Conservation (phyloP, 2,329 filamentous ascomycete species). For the Drechslera avenae region DNA sequence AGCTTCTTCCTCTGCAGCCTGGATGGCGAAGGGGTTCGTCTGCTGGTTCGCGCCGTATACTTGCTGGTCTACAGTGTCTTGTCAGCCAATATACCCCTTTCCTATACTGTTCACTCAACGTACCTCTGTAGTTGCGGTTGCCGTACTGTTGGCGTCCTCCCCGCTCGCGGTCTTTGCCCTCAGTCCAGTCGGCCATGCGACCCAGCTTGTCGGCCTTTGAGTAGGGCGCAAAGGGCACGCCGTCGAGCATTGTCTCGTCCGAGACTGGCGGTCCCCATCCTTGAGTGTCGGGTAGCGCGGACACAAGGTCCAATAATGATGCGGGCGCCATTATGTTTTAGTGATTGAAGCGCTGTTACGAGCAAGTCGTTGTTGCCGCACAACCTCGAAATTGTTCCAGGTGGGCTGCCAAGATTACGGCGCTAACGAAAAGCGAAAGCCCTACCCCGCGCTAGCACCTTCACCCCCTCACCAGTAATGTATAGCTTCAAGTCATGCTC, state of each 20-base stretch:
- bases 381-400: slow-evolving; percentile 21
- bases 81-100: slow-evolving; percentile 17
- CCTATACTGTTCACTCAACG: background rate
- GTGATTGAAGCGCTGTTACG: slow-evolving; percentile 14
- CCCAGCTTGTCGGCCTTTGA: slow-evolving; percentile 98
- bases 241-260: slow-evolving; percentile 85
- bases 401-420: slow-evolving; percentile 26
- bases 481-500: too few species aligned
- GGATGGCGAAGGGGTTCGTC: slow-evolving; percentile 79
- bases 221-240: slow-evolving; percentile 96
- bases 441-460: slow-evolving; percentile 19
- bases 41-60: slow-evolving; percentile 91
- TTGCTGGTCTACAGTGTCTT: slow-evolving; percentile 74
- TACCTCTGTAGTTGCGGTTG: slow-evolving; percentile 90
- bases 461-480: background rate
- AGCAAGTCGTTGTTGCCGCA: slow-evolving; percentile 20
- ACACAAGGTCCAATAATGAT: slow-evolving; percentile 56
- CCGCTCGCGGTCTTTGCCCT: slow-evolving; percentile 80
- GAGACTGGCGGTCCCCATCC: slow-evolving; percentile 84
- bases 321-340: slow-evolving; percentile 51
- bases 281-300: slow-evolving; percentile 52
- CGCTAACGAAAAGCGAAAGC: slow-evolving; percentile 21
- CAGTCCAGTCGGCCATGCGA: slow-evolving; percentile 99
- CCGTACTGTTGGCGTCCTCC: slow-evolving; percentile 82
- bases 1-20: slow-evolving; percentile 91